phyloP scores from a whole-genome alignment of 2,329 filamentous ascomycete species.

The Colletotrichum navitas region DNA sequence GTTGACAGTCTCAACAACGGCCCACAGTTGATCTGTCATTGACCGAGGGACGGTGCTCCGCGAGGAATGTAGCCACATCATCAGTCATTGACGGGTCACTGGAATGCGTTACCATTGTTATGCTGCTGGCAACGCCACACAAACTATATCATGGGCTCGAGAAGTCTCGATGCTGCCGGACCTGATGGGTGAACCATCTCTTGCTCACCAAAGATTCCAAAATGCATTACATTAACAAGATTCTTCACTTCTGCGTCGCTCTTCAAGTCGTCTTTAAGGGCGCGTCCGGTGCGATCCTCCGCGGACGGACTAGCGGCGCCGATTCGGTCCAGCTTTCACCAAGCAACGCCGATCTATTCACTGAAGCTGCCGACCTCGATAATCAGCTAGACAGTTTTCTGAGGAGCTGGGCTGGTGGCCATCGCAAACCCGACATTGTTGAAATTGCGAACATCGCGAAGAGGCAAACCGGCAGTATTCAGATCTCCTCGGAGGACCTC shows the following conservation, averaged over 20 bases:
- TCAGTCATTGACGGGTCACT: neutral
- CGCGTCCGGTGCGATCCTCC: conserved; percentile 41
- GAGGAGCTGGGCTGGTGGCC: conserved; percentile 12
- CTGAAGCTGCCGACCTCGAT: conserved; percentile 19
- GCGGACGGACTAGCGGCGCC: conserved; percentile 25
- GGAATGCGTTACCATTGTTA: conserved; percentile 42
- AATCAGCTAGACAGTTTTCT: conserved; percentile 30
- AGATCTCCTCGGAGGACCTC: conserved; percentile 21
- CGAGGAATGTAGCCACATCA: conserved; percentile 39
- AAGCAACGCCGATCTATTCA: conserved; percentile 13
- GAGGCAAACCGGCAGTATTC: conserved; percentile 22
- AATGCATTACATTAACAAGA: conserved; percentile 40
- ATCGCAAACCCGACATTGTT: conserved; percentile 17
- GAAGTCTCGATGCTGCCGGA: conserved; percentile 29
- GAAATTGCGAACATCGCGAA: conserved; percentile 16
- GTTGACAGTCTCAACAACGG: conserved; percentile 6
- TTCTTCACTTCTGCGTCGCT: conserved; percentile 23
- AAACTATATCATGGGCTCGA: conserved; percentile 42
- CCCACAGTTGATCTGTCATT: conserved; percentile 17
- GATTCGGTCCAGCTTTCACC: conserved; percentile 24
- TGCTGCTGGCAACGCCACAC: conserved; percentile 4
- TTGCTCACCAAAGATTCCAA: conserved; percentile 27
- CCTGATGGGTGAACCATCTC: conserved; percentile 12
- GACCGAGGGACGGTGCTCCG: conserved; percentile 24
- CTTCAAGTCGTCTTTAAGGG: conserved; percentile 37